phyloP scores from a whole-genome alignment of 495 filamentous ascomycete genomes.

The Penicillium nucicola region DNA sequence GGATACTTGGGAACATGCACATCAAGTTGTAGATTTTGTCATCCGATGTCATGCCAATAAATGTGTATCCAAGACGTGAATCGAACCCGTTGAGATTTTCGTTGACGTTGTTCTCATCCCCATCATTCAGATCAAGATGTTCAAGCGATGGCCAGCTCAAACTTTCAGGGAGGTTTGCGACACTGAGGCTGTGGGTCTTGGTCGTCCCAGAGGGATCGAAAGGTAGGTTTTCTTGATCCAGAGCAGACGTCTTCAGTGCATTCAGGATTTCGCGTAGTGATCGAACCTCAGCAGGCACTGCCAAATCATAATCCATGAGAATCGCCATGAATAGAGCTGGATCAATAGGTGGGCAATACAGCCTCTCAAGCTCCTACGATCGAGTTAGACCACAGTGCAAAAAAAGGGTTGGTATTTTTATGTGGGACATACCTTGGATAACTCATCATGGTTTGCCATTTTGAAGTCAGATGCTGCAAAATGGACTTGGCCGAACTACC shows the following conservation, averaged over 20 bases:
- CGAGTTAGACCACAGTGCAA: neutral
- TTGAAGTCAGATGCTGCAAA: no score
- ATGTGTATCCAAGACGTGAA: constrained; percentile 29
- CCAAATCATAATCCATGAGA: constrained; percentile 59
- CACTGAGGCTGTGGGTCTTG: constrained; percentile 20
- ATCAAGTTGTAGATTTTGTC: constrained; percentile 55
- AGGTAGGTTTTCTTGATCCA: constrained; percentile 61
- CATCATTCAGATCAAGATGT: neutral
- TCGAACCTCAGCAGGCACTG: constrained; percentile 43
- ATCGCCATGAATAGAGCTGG: constrained; percentile 64
- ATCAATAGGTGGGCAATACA: constrained; percentile 63
- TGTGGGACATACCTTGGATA: neutral
- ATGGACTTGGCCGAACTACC: no score
- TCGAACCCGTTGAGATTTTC: neutral
- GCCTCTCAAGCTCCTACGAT: constrained; percentile 39
- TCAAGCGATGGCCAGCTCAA: constrained; percentile 3
- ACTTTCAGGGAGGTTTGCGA: neutral
- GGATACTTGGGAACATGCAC: constrained; percentile 69
- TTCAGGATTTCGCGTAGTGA: constrained; percentile 54
- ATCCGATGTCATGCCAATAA: constrained; percentile 51
- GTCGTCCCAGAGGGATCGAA: constrained; percentile 74
- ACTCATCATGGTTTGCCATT: constrained; percentile 3
- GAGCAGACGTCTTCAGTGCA: constrained; percentile 55
- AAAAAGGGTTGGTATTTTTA: neutral
- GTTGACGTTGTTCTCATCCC: neutral